Evolutionary conservation across 805 yeast species (phyloP), one percentile per base, ranked within the genome.

Genomic region (Candida orba): DNA sequence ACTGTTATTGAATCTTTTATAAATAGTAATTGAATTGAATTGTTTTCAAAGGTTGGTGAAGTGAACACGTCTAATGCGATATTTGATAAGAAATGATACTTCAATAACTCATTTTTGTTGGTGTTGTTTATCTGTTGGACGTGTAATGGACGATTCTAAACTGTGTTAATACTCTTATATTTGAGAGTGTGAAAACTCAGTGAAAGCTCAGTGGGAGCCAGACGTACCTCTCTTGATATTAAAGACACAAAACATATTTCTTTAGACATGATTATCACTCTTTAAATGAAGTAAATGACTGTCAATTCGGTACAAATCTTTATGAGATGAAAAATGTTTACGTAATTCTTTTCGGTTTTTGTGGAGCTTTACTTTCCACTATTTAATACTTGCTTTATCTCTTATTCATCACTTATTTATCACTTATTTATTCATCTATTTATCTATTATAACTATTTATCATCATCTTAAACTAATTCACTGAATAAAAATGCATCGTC

Each of bases 11-110:
- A 84, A 51, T 82, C 88, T 48, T 83, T 84, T 4, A 79, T 74
- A 57, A 82, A 80, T 31, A 83, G 63, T 24, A 83, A 62, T 8
- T 51, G 44, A 4, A 53, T 51, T 17, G 72, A 63, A 38, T 63
- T 67, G 0, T 79, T 77, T 27, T 62, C 62, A 42, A 66, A 66
- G 15, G 60, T 64, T 5, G 73, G 69, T 3, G 84, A 75, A 30
- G 79, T 69, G 54, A 83, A 80, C 18, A 81, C 73, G 58, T 83
- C 90, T 22, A 83, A 63, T 6, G 88, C 79, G 83, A 83, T 81
- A 56, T 83, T 87, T n/a, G 86, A 75, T 27, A 83, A 65, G 52
- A 82, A 82, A 54, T 83, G 80, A 63, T 78, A 81, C 52, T 81
- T 78, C 27, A 81, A 63, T 7, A 43, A 29, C 15, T 49, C 48